Percentiles rank a stretch among this genome's conserved stretches.
Evolutionary conservation across 192 early-diverging fungal genomes (phyloP).

Genomic region (Backusella australiensis): DNA sequence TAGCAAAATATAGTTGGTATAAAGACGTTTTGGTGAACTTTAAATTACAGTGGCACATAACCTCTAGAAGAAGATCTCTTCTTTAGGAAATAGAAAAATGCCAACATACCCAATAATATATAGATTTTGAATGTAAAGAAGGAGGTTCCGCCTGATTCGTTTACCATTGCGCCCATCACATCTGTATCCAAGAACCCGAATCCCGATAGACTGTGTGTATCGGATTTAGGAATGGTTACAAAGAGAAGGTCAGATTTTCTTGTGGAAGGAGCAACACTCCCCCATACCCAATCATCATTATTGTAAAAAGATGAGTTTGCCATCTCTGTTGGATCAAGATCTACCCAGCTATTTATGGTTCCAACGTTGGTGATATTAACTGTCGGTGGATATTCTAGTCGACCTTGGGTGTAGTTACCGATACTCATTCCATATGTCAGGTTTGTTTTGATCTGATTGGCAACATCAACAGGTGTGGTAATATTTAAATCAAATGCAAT

Average conservation of each 20-base stretch:
- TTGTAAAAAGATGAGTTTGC: neutral
- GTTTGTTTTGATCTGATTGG: slow-evolving; percentile 31
- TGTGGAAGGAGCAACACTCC: neutral
- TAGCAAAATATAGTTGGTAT: neutral
- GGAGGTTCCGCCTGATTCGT: neutral
- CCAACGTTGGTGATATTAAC: slow-evolving; percentile 22
- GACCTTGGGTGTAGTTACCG: slow-evolving; percentile 36
- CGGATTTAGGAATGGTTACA: slow-evolving; percentile 12
- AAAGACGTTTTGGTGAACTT: neutral
- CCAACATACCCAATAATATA: neutral
- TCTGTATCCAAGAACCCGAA: slow-evolving; percentile 27
- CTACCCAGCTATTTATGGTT: neutral
- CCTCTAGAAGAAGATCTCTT: neutral
- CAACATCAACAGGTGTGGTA: slow-evolving; percentile 26
- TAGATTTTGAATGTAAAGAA: neutral
- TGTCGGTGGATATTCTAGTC: slow-evolving; percentile 26
- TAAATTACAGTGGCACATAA: neutral
- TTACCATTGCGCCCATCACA: slow-evolving; percentile 16
- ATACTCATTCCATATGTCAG: slow-evolving; percentile 30
- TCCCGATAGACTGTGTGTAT: slow-evolving; percentile 7
- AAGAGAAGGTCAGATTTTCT: neutral
- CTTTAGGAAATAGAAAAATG: neutral
- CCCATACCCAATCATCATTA: slow-evolving; percentile 20
- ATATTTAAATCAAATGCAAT: slow-evolving; percentile 28
- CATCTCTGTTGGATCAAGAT: neutral